These are phyloP conservation scores for Dalechampia spathulata DNA, from an alignment of 441 rosid species.

Conservation along the genomic window DNA sequence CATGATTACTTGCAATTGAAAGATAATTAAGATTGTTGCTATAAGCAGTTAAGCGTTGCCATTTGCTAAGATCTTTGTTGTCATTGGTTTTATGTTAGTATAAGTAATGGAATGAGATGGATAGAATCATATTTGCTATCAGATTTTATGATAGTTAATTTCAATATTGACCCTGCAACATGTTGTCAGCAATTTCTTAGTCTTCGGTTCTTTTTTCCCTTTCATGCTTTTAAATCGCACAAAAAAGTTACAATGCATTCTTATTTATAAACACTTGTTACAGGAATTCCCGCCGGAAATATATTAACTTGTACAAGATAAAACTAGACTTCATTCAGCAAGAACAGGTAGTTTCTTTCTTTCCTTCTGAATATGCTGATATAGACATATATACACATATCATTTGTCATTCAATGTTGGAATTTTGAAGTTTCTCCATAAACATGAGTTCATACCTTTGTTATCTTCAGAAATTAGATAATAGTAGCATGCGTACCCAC, in stretches of 20 bases:
- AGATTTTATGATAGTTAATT: too few relatives aligned
- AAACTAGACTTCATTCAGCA: slow-evolving; percentile 67
- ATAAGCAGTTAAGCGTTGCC: too few relatives aligned
- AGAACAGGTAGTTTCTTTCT: slow-evolving; percentile 47
- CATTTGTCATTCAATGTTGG: background rate
- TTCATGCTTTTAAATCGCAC: background rate
- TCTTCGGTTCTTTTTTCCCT: background rate
- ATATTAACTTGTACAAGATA: slow-evolving; percentile 68
- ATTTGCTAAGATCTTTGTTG: too few relatives aligned
- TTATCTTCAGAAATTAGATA: background rate
- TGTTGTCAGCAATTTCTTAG: too few relatives aligned
- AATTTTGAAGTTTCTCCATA: background rate
- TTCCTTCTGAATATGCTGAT: too few relatives aligned
- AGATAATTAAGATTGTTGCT: too few relatives aligned
- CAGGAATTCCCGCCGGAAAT: slow-evolving; percentile 74
- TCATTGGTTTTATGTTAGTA: too few relatives aligned
- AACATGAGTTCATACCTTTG: background rate
- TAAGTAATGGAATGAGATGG: too few relatives aligned
- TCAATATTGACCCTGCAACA: too few relatives aligned
- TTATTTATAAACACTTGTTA: slow-evolving; percentile 13
- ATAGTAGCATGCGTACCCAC: background rate
- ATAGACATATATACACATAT: background rate
- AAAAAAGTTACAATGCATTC: too few relatives aligned
- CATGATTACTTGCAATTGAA: too few relatives aligned
- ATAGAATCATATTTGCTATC: too few relatives aligned